Conservation (phyloP, 805 yeast genomes). For the Candida insectorum region DNA sequence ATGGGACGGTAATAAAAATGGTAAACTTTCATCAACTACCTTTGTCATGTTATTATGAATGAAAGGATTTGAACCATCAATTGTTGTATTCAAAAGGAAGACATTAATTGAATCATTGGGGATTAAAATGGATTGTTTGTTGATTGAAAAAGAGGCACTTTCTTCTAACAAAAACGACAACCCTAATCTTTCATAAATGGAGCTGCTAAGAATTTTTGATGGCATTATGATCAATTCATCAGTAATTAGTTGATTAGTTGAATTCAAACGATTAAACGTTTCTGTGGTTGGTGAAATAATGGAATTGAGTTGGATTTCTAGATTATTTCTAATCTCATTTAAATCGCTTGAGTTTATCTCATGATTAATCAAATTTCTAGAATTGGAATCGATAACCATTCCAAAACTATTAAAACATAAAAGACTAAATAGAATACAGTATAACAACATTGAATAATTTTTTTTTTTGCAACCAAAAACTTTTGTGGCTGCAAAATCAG, state of each 20-base stretch:
- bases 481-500: background rate
- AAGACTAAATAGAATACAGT: no score
- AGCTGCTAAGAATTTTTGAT: constrained; percentile 17
- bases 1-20: constrained; percentile 36
- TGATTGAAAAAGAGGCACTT: constrained; percentile 5
- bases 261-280: no score
- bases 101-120: constrained; percentile 33
- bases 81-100: constrained; percentile 36
- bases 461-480: constrained; percentile 8
- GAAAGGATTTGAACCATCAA: constrained; percentile 3
- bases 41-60: constrained; percentile 15
- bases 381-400: no score
- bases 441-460: background rate
- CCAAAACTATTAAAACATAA: no score
- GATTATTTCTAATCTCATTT: background rate
- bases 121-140: constrained; percentile 16
- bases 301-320: background rate
- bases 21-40: constrained; percentile 29
- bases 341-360: background rate
- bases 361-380: no score
- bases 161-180: constrained; percentile 11
- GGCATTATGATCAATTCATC: constrained; percentile 25
- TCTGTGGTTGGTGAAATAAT: no score
- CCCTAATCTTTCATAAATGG: constrained; percentile 20
- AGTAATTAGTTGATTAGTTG: background rate